These are phyloP conservation scores for Tulasnella sp. DNA, from an alignment of 768 basidiomycete species.

Conservation along the genomic window DNA sequence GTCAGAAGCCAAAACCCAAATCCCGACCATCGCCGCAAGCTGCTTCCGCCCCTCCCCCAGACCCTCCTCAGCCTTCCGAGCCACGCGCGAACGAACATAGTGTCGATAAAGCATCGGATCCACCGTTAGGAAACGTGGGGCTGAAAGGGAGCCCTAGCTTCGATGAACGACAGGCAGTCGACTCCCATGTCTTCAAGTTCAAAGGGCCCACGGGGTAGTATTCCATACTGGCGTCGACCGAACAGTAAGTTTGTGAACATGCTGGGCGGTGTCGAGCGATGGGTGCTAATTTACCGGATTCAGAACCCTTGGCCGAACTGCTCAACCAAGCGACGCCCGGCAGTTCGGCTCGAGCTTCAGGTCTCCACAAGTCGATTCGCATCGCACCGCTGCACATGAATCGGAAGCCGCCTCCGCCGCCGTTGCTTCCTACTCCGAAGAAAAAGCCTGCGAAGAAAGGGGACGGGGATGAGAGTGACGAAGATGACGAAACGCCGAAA, in stretches of 20 bases:
- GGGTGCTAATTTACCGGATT: conserved; percentile 1
- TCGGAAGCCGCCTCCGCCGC: conserved; percentile 12
- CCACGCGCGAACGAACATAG: background rate
- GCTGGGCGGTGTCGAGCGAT: background rate
- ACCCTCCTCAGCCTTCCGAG: background rate
- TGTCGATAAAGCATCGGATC: background rate
- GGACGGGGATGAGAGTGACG: background rate
- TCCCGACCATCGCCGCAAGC: background rate
- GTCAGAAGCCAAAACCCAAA: background rate
- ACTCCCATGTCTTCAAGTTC: background rate
- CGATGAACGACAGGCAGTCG: background rate
- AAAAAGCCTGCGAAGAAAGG: background rate
- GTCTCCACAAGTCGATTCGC: conserved; percentile 2
- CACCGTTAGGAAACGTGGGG: background rate
- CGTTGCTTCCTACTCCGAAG: conserved; percentile 1
- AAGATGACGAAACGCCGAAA: conserved; percentile 9
- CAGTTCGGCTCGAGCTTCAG: background rate
- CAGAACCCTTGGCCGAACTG: conserved; percentile 9
- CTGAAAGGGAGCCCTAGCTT: background rate
- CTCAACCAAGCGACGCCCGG: conserved; percentile 8
- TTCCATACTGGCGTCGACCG: conserved; percentile 8
- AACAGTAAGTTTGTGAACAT: conserved; percentile 4
- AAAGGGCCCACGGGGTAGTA: background rate
- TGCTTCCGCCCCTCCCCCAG: background rate
- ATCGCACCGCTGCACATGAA: conserved; percentile 11